Conservation (phyloP, 2,329 filamentous ascomycete species). For the Penicillium sp. region DNA sequence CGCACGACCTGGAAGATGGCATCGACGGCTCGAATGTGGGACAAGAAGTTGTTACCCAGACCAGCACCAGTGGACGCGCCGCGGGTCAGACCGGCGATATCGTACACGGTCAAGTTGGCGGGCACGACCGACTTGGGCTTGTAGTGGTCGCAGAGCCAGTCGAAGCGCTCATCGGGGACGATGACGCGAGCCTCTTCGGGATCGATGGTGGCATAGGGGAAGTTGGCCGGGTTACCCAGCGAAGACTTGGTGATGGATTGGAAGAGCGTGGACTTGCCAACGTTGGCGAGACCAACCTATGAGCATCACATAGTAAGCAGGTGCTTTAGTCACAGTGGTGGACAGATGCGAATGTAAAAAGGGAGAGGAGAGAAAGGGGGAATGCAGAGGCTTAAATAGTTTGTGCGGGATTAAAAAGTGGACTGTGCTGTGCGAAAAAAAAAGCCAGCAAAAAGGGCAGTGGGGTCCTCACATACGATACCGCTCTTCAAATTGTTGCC, state of each 20-base stretch:
- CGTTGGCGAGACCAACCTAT: conserved; percentile 96
- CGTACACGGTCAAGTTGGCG: conserved; percentile 96
- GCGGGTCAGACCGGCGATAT: conserved; percentile 94
- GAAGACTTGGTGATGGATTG: conserved; percentile 98
- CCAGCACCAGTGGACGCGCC: conserved; percentile 96
- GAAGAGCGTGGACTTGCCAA: conserved; percentile 99
- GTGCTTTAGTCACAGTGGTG: no score
- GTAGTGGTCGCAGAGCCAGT: conserved; percentile 96
- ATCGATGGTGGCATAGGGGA: conserved; percentile 98
- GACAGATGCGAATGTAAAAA: no score
- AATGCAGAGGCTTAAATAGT: conserved; percentile 26
- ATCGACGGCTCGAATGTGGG: conserved; percentile 96
- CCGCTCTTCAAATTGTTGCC: conserved; percentile 99
- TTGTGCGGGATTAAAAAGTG: conserved; percentile 31
- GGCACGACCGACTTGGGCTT: conserved; percentile 97
- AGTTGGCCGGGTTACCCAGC: conserved; percentile 98
- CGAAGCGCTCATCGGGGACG: conserved; percentile 92
- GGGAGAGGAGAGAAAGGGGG: conserved; percentile 22
- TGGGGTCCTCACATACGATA: conserved; percentile 75
- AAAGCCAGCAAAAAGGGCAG: conserved; percentile 33
- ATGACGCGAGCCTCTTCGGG: conserved; percentile 97
- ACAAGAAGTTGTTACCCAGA: conserved; percentile 97
- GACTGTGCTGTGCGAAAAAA: conserved; percentile 33
- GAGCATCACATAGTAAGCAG: conserved; percentile 21
- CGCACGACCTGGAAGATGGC: conserved; percentile 97